phyloP scores from a whole-genome alignment of 108 stramenopile species.

The Epithemia pelagica region DNA sequence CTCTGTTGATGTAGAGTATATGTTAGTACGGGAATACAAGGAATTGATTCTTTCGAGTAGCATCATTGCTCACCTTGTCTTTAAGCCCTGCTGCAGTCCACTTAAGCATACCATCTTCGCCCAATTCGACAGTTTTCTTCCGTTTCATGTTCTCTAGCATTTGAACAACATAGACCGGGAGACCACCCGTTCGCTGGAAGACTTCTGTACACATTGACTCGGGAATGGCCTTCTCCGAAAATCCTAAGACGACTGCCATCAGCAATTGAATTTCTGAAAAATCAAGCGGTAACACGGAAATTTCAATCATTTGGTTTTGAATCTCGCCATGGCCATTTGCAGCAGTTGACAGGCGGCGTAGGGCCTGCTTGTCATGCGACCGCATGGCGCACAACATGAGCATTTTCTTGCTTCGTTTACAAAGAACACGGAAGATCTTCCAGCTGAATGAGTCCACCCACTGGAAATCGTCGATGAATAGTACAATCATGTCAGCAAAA shows the following conservation, averaged over 20 bases:
- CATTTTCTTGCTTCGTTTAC: constrained; percentile 35
- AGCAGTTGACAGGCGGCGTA: constrained; percentile 21
- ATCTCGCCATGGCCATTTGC: constrained; percentile 23
- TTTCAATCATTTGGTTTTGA: constrained; percentile 17
- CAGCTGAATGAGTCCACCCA: constrained; percentile 58
- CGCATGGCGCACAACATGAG: constrained; percentile 46
- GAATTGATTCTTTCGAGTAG: background rate
- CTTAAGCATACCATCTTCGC: constrained; percentile 11
- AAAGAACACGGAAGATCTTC: constrained; percentile 52
- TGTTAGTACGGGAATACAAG: background rate
- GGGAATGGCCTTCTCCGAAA: constrained; percentile 24
- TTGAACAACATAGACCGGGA: constrained; percentile 33
- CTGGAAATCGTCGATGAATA: constrained; percentile 60
- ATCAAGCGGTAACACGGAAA: constrained; percentile 28
- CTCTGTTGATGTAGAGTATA: too few relatives aligned
- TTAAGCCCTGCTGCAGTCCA: constrained; percentile 18
- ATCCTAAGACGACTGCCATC: constrained; percentile 32
- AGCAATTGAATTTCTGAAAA: constrained; percentile 34
- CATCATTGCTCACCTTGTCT: constrained; percentile 12
- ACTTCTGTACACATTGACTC: constrained; percentile 30
- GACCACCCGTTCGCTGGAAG: constrained; percentile 39
- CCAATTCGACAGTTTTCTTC: constrained; percentile 24
- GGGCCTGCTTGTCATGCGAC: constrained; percentile 27
- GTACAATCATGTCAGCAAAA: constrained; percentile 32
- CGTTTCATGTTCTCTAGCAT: constrained; percentile 50